Evolutionary conservation across 257 asterid species (phyloP), one percentile per base, ranked within the genome.

Genomic region (Thymus quinquecostatus): DNA sequence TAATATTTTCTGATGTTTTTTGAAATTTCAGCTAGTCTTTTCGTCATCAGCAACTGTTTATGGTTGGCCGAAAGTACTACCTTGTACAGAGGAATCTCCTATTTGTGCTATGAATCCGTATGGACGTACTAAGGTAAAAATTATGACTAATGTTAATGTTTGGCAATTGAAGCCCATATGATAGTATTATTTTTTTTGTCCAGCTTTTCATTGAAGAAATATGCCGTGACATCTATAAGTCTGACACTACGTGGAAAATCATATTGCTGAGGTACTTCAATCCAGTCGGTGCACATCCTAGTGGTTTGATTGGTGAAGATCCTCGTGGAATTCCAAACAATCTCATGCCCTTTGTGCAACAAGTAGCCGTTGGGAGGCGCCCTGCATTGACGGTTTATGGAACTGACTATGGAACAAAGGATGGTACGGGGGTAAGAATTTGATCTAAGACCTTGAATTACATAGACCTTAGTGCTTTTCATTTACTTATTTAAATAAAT

Each of bases 1-100:
- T 29, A 56, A 64, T 73, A 55, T 80, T 43, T 65, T 48, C 66
- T 67, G 29, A 41, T 66, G 6, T 9, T 32, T 58, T 71, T 55
- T 32, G 21, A 43, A 28, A 48, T 82, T 79, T 67, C 95, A 91
- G 97, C 92, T 94, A 60, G 97, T 94, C 57, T 94, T 94, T 84
- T 94, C 97, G 55, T 91, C 99, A n/a, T 94, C 99, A 2, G 99
- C 99, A 55, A 94, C 97, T 64, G 97, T 91, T 64, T 94, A 88
- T 76, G 99, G 99, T 59, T 88, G 88, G 87, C 99, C 97, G 8
- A 89, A 94, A 81, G 86, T 50, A 76, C 96, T 94, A 5, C 99
- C 99, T 36, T 94, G 97, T 82, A 91, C 96, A 0, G 97, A 91
- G 77, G 89, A 87, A 60, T 89, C 72, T 11, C 97, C 99, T 47